Conservation (phyloP, 2,329 filamentous ascomycete species). For the Colletotrichum eremochloae region DNA sequence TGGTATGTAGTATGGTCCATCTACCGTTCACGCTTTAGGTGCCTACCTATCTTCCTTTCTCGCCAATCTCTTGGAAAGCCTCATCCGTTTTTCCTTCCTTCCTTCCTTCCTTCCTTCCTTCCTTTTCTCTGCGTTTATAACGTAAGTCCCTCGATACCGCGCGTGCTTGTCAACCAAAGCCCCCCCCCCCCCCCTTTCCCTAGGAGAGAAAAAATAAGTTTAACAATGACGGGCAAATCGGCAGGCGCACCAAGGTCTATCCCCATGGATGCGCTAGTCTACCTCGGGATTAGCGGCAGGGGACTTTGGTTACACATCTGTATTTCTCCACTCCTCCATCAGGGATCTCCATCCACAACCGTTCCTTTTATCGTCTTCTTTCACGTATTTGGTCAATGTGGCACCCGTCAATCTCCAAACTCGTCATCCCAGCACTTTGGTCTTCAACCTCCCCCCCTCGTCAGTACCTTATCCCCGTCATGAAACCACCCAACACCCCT, state of each 20-base stretch:
- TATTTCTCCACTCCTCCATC: background rate
- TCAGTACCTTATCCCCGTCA: constrained; percentile 32
- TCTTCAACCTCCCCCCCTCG: background rate
- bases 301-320: constrained; percentile 25
- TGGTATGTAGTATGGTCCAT: too few species aligned
- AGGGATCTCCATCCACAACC: background rate
- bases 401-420: constrained; percentile 38
- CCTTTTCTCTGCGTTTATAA: background rate
- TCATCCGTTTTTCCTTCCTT: background rate
- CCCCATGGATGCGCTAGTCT: constrained; percentile 25
- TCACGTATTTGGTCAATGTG: constrained; percentile 25
- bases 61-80: constrained; percentile 6
- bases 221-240: constrained; percentile 6
- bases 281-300: constrained; percentile 18
- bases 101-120: background rate
- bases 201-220: constrained; percentile 19
- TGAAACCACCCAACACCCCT: constrained; percentile 26
- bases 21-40: too few species aligned
- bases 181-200: too few species aligned
- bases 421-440: constrained; percentile 29
- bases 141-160: background rate
- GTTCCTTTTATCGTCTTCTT: background rate
- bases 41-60: background rate
- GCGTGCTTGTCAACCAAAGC: background rate
- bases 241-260: constrained; percentile 21